These are phyloP conservation scores for Akanthomyces uredinophilus DNA, from an alignment of 2,329 filamentous ascomycete genomes.

Conservation along the genomic window DNA sequence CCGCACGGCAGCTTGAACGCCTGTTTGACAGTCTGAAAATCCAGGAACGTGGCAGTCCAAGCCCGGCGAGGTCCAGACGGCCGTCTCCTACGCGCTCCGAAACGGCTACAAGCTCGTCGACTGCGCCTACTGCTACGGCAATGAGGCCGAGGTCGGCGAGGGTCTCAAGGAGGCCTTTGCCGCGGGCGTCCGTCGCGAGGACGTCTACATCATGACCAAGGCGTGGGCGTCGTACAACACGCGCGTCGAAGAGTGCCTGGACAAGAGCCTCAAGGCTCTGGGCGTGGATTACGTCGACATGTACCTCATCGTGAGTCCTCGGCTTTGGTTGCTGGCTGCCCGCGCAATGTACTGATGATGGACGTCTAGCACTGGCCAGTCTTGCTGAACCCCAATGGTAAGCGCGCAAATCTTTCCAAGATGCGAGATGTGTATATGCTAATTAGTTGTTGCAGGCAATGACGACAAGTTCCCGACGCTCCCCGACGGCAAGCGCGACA, in stretches of 20 bases:
- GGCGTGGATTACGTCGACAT: constrained; percentile 79
- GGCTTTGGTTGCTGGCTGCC: neutral
- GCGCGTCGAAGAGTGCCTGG: constrained; percentile 62
- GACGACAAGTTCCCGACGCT: constrained; percentile 70
- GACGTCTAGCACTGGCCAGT: constrained; percentile 67
- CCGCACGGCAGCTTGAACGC: constrained; percentile 11
- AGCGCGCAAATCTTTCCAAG: neutral
- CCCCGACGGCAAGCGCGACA: constrained; percentile 67
- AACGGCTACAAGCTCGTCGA: constrained; percentile 59
- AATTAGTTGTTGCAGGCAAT: constrained; percentile 43
- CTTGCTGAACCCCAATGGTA: constrained; percentile 71
- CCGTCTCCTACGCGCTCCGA: constrained; percentile 55
- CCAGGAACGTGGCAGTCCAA: constrained; percentile 61
- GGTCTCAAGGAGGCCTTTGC: constrained; percentile 69
- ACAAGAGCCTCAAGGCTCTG: constrained; percentile 67
- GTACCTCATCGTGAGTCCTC: constrained; percentile 54
- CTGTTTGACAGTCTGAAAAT: neutral
- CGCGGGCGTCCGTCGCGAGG: constrained; percentile 66
- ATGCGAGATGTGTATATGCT: neutral
- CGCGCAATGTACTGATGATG: neutral
- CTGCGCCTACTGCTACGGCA: constrained; percentile 71
- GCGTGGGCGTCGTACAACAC: constrained; percentile 78
- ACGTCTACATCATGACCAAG: constrained; percentile 82
- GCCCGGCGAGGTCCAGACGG: constrained; percentile 52
- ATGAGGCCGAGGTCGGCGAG: constrained; percentile 77